Evolutionary conservation across 306 rosid species (phyloP), one percentile per base, ranked within the genome.

Genomic region (Castanea mollissima): DNA sequence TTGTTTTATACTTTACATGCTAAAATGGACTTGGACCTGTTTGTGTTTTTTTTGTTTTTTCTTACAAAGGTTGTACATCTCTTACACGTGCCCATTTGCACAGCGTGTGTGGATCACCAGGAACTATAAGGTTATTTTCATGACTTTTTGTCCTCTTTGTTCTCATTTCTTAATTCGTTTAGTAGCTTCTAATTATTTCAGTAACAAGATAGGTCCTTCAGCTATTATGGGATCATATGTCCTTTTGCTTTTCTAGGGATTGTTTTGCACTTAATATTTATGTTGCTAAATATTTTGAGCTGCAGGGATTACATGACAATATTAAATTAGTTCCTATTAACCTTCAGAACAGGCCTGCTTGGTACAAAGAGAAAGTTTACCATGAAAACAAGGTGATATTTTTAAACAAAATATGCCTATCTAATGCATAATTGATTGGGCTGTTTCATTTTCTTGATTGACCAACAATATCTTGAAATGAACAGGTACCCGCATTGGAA

Each of bases 61-160:
- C 55, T 55, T 76, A 41, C 1, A 82, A 86, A 94, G 97, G 87
- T 46, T 94, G 88, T 94, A 91, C 76, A 83, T 44, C 76, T 65
- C 10, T 78, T 92, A 88, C 51, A 0, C 2, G 1, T 94, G 98
- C 76, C 97, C 97, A 19, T 94, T 7, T 87, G 98, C 95, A 11
- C 98, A 94, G 78, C 97, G 98, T 58, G 86, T 49, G 12, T 94
- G 98, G 98, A 91, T 94, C 85, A 60, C 92, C 25, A 86, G 97
- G 76, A 92, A 94, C 69, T 92, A 80, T 55, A 94, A 90, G 97
- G 98, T 92, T 46, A 13, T 49, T 49, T 13, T 49, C 16, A 12
- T 73, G 55, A 18, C n/a, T 49, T 41, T 79, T 18, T 41, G 46
- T 41, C 46, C 12, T 2, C 46, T 41, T 41, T 41, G 46, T 8